phyloP scores from a whole-genome alignment of 257 asterid genomes.

The Galeopsis tetrahit region DNA sequence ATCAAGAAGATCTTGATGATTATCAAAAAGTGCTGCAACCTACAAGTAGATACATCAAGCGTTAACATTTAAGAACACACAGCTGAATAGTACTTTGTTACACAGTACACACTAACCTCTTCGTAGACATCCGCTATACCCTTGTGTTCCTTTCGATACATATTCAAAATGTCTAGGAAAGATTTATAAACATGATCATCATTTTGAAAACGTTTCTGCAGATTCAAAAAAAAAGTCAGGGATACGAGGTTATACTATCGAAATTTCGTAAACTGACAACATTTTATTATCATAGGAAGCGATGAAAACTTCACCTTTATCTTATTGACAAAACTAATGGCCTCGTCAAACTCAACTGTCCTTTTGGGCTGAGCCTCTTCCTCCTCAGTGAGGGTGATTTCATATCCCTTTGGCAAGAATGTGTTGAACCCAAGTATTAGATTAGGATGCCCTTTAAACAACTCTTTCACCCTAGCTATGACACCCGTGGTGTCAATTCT shows the following conservation, averaged over 20 bases:
- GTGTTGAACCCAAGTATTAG: conserved; percentile 75
- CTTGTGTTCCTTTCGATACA: conserved; percentile 75
- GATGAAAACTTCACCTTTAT: conserved; percentile 54
- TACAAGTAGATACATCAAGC: conserved; percentile 33
- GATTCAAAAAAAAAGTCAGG: conserved; percentile 9
- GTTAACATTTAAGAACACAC: not conserved
- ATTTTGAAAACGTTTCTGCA: conserved; percentile 71
- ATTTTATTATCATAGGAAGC: conserved; percentile 13
- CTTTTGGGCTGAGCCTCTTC: conserved; percentile 66
- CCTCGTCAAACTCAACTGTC: conserved; percentile 79
- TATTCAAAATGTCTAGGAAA: conserved; percentile 69
- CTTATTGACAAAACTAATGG: conserved; percentile 71
- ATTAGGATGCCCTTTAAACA: conserved; percentile 70
- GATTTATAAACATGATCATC: conserved; percentile 71
- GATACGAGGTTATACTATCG: conserved; percentile 17
- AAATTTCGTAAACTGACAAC: conserved; percentile 16
- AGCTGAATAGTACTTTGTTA: not conserved
- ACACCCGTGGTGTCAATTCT: conserved; percentile 68
- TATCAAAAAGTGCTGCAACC: conserved; percentile 66
- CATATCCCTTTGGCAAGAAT: conserved; percentile 78
- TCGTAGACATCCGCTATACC: conserved; percentile 66
- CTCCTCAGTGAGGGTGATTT: conserved; percentile 66
- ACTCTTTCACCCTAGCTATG: conserved; percentile 65
- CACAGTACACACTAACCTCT: conserved; percentile 46
- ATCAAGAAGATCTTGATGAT: conserved; percentile 74